Conservation (phyloP, 257 asterid genomes). For the Petrea volubilis region DNA sequence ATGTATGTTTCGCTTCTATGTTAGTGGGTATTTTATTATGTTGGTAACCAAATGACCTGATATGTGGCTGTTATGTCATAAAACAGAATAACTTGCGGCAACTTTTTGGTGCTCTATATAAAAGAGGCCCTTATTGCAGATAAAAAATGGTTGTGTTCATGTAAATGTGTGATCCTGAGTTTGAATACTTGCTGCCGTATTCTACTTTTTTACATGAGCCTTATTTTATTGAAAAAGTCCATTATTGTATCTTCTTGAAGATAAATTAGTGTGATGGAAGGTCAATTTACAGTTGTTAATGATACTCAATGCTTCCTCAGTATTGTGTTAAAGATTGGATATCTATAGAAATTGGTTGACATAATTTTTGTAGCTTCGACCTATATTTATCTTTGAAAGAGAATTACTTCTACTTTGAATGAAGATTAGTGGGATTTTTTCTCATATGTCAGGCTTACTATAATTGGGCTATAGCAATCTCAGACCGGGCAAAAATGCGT, state of each 20-base stretch:
- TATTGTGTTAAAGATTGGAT: neutral
- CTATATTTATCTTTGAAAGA: neutral
- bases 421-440: neutral
- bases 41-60: slow-evolving; percentile 17
- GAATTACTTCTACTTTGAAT: slow-evolving; percentile 6
- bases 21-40: slow-evolving; percentile 4
- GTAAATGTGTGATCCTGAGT: slow-evolving; percentile 3
- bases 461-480: slow-evolving; percentile 99
- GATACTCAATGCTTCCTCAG: slow-evolving; percentile 1
- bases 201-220: slow-evolving; percentile 11
- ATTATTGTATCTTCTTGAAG: neutral
- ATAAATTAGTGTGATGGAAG: slow-evolving; percentile 19
- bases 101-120: slow-evolving; percentile 21
- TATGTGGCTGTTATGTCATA: slow-evolving; percentile 17
- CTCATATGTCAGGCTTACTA: slow-evolving; percentile 74
- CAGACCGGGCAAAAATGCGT: slow-evolving; percentile 97
- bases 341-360: neutral
- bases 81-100: slow-evolving; percentile 14
- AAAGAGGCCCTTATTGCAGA: neutral
- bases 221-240: neutral
- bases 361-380: neutral
- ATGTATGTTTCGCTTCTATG: slow-evolving; percentile 56
- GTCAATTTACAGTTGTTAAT: slow-evolving; percentile 6
- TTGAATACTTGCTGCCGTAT: neutral
- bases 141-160: neutral